Percentiles rank a stretch among this genome's conserved stretches.
Evolutionary conservation across 345 rosid species (phyloP).

Genomic region (Hibiscus mutabilis): DNA sequence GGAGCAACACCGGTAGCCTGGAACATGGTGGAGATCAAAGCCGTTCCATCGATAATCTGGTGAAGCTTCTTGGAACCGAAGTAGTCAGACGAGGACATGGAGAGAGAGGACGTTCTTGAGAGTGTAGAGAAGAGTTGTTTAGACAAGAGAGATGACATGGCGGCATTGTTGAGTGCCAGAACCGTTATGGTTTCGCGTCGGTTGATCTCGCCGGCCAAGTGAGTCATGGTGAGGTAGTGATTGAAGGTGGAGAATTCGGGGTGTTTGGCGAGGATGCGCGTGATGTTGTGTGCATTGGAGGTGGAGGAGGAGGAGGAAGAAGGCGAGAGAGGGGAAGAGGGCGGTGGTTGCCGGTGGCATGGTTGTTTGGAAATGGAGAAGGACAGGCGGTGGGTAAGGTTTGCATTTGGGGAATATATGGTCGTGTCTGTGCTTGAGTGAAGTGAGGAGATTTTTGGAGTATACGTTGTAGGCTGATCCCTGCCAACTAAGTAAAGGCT

Average conservation of each 20-base stretch:
- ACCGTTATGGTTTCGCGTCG: neutral
- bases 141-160: neutral
- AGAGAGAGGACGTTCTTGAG: neutral
- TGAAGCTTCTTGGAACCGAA: neutral
- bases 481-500: neutral
- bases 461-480: neutral
- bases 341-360: neutral
- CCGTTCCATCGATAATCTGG: neutral
- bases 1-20: neutral
- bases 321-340: neutral
- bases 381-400: neutral
- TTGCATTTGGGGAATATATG: neutral
- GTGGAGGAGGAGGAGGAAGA: neutral
- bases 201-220: neutral
- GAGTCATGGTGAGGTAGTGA: neutral
- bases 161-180: neutral
- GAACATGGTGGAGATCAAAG: neutral
- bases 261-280: neutral
- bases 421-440: neutral
- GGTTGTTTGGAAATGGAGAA: neutral
- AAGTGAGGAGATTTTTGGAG: neutral
- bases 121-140: neutral
- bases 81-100: neutral
- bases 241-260: neutral
- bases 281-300: neutral